Evolutionary conservation across 208 protist species (phyloP).

Genomic region (Zelonia costaricensis): DNA sequence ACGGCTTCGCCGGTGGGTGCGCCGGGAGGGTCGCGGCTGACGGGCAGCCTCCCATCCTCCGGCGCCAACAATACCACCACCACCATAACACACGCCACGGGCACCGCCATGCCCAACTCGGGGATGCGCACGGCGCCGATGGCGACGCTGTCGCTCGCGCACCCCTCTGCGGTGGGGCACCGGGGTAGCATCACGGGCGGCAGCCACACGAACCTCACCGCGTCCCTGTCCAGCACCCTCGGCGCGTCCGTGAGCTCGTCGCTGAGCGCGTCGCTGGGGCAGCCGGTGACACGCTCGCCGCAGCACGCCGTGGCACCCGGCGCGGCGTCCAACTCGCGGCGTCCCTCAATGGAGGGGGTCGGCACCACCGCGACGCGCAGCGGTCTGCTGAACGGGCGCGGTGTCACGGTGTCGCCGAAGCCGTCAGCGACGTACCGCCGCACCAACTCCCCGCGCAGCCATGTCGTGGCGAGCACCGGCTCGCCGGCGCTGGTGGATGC

Average conservation of each 20-base stretch:
- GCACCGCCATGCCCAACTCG: too few species aligned
- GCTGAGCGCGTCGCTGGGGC: not conserved
- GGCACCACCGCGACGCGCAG: not conserved
- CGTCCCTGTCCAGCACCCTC: not conserved
- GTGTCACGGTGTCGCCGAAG: not conserved
- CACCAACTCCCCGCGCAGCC: not conserved
- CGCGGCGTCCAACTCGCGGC: not conserved
- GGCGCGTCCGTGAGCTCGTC: not conserved
- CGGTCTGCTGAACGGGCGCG: not conserved
- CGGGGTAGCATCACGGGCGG: too few species aligned
- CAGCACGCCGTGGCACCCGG: not conserved
- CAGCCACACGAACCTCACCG: too few species aligned
- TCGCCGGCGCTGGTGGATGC: too few species aligned
- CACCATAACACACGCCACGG: too few species aligned
- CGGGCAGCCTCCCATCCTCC: not conserved
- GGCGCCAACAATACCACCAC: not conserved
- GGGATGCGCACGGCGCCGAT: too few species aligned
- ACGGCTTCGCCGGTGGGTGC: not conserved
- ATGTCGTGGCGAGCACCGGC: not conserved
- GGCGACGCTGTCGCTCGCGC: too few species aligned
- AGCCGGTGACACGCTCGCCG: not conserved
- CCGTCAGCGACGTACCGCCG: not conserved
- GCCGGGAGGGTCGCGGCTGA: not conserved
- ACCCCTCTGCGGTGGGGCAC: too few species aligned
- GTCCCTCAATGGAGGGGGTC: not conserved